Evolutionary conservation across 345 rosid species (phyloP).

Genomic region (Dipteronia dyeriana): DNA sequence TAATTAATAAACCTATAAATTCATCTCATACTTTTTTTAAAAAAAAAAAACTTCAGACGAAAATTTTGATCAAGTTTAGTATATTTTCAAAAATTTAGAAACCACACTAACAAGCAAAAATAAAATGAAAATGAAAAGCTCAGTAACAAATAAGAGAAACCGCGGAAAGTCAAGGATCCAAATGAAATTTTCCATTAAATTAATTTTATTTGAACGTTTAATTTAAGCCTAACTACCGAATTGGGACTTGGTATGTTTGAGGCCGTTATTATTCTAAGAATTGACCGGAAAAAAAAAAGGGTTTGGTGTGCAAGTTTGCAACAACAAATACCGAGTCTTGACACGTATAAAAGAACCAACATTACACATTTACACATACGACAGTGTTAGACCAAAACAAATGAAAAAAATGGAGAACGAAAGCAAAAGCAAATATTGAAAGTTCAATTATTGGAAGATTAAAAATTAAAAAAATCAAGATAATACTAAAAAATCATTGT

Average conservation of each 20-base stretch:
- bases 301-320: background rate
- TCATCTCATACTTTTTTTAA: too few relatives aligned
- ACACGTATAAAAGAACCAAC: background rate
- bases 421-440: background rate
- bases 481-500: constrained; percentile 1
- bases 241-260: background rate
- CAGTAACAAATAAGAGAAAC: too few relatives aligned
- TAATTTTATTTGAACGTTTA: too few relatives aligned
- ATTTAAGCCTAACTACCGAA: background rate
- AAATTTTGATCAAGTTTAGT: too few relatives aligned
- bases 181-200: too few relatives aligned
- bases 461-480: background rate
- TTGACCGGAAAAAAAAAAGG: background rate
- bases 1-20: too few relatives aligned
- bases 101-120: too few relatives aligned
- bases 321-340: background rate
- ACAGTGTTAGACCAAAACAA: background rate
- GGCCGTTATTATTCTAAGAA: background rate
- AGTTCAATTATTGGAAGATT: background rate
- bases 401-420: background rate
- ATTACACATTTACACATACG: background rate
- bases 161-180: too few relatives aligned
- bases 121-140: too few relatives aligned
- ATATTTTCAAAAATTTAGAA: too few relatives aligned
- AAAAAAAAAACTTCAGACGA: too few relatives aligned